Evolutionary conservation across 495 filamentous ascomycete species (phyloP).

Genomic region (Penicillium egyptiacum): DNA sequence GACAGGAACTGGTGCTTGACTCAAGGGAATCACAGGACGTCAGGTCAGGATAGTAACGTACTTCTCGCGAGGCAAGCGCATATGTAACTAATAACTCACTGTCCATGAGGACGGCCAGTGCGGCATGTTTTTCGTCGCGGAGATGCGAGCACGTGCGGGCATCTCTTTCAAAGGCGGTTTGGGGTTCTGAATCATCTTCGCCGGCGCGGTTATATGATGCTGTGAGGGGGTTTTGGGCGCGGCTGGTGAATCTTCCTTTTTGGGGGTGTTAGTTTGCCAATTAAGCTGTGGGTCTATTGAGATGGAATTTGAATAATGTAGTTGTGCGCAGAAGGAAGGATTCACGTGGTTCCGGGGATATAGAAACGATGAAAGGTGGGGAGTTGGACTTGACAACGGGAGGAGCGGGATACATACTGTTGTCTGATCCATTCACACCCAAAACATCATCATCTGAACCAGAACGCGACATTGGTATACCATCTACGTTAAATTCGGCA

Average conservation of each 20-base stretch:
- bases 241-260: conserved; percentile 10
- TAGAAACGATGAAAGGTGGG: neutral
- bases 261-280: neutral
- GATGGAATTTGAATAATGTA: neutral
- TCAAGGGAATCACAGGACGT: neutral
- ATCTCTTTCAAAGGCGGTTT: conserved; percentile 2
- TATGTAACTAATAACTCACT: conserved; percentile 39
- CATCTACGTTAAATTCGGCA: neutral
- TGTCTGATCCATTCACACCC: neutral
- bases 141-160: conserved; percentile 15
- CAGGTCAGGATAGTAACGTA: conserved; percentile 14
- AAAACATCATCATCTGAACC: neutral
- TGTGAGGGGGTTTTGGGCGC: conserved; percentile 3
- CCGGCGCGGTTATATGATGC: conserved; percentile 2
- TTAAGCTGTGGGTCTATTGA: too few species aligned
- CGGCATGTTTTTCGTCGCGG: conserved; percentile 39
- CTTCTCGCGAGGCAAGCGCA: conserved; percentile 35
- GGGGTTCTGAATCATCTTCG: conserved; percentile 6
- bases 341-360: neutral
- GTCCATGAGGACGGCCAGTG: conserved; percentile 37
- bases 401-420: neutral
- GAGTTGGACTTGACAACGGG: neutral
- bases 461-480: neutral
- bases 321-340: neutral
- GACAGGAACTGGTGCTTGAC: neutral